Conservation (phyloP, 2,329 filamentous ascomycete genomes). For the Alternaria conjuncta region DNA sequence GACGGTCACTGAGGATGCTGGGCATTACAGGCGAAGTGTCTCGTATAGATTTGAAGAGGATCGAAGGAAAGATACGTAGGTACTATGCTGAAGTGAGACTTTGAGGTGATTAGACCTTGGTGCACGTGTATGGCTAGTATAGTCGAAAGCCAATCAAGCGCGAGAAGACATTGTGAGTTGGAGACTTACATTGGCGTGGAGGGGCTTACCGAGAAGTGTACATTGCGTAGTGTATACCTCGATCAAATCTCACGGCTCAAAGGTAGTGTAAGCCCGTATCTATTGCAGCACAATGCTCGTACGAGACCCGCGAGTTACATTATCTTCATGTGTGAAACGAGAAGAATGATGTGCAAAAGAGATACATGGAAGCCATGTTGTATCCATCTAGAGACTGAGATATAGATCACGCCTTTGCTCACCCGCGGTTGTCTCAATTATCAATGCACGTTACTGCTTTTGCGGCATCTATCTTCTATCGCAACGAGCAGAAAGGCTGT, state of each 20-base stretch:
- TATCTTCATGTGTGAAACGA: neutral
- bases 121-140: no score
- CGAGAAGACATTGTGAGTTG: neutral
- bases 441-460: neutral
- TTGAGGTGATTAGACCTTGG: no score
- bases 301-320: no score
- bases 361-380: neutral
- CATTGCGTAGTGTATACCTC: neutral
- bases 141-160: no score
- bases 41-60: neutral
- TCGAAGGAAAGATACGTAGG: neutral
- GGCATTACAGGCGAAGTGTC: no score
- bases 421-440: neutral
- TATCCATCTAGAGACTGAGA: neutral
- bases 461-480: neutral
- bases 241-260: neutral
- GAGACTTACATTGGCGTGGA: neutral
- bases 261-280: neutral
- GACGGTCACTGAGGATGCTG: neutral
- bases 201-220: neutral
- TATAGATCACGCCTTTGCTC: neutral
- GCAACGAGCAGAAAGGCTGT: neutral
- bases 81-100: neutral
- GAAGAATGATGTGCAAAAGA: neutral
- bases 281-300: neutral